phyloP scores from a whole-genome alignment of 495 filamentous ascomycete genomes.

The Penicillium angulare region DNA sequence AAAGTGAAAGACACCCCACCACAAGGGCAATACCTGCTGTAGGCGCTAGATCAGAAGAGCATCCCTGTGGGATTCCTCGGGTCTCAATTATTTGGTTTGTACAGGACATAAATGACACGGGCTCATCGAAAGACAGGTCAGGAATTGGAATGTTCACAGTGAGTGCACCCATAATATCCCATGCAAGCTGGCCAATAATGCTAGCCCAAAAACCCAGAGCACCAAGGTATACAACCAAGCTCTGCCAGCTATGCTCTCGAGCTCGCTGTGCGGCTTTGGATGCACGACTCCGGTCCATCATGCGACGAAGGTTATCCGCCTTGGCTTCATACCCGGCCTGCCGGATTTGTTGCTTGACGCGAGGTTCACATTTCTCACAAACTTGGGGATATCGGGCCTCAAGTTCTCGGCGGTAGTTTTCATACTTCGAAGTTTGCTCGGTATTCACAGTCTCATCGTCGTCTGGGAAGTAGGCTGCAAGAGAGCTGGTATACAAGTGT shows the following conservation, averaged over 20 bases:
- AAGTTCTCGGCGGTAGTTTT: slow-evolving; percentile 58
- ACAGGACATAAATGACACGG: slow-evolving; percentile 26
- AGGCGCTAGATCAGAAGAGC: slow-evolving; percentile 32
- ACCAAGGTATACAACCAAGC: slow-evolving; percentile 43
- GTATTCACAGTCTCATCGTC: slow-evolving; percentile 62
- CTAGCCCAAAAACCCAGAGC: slow-evolving; percentile 55
- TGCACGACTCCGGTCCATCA: slow-evolving; percentile 64
- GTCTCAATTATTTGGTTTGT: slow-evolving; percentile 21
- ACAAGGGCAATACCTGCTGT: slow-evolving; percentile 48
- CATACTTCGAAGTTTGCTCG: slow-evolving; percentile 55
- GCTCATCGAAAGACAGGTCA: background rate
- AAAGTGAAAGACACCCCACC: slow-evolving; percentile 56
- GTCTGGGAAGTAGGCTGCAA: slow-evolving; percentile 70
- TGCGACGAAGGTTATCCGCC: slow-evolving; percentile 69
- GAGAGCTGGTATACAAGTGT: slow-evolving; percentile 61
- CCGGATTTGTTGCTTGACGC: slow-evolving; percentile 61
- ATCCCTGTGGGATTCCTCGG: slow-evolving; percentile 23
- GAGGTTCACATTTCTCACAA: slow-evolving; percentile 71
- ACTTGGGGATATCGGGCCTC: slow-evolving; percentile 82
- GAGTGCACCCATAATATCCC: slow-evolving; percentile 37
- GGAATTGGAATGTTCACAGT: background rate
- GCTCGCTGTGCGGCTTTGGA: slow-evolving; percentile 38
- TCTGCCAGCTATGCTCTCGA: slow-evolving; percentile 50
- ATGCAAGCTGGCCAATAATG: slow-evolving; percentile 42
- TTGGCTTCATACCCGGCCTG: slow-evolving; percentile 74